Conservation (phyloP, 768 basidiomycete genomes). For the Lactarius hengduanensis region DNA sequence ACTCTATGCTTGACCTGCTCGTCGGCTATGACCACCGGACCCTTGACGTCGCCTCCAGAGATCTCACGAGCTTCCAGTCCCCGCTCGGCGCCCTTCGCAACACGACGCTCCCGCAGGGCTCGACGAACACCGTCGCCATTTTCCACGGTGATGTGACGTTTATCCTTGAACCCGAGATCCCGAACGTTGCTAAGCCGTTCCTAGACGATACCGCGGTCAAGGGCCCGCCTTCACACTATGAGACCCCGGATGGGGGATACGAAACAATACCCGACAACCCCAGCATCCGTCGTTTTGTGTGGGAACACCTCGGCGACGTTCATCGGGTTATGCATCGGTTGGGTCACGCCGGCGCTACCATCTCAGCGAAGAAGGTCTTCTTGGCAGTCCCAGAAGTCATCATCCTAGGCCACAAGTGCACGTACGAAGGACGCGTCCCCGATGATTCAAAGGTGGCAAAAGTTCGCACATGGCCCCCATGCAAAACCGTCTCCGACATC, state of each 20-base stretch:
- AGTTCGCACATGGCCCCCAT: conserved; percentile 31
- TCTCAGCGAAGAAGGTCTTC: background rate
- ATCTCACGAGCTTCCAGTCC: conserved; percentile 5
- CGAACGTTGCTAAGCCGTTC: too few species aligned
- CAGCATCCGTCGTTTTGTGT: background rate
- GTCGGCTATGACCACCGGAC: background rate
- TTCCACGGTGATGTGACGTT: background rate
- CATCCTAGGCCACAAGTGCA: conserved; percentile 39
- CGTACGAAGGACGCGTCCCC: conserved; percentile 35
- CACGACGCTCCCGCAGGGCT: background rate
- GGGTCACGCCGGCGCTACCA: background rate
- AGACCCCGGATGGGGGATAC: background rate
- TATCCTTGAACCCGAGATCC: conserved; percentile 5
- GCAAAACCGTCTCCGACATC: conserved; percentile 29
- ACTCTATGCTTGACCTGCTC: background rate
- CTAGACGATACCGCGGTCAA: too few species aligned
- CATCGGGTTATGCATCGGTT: background rate
- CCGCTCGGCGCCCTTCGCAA: background rate
- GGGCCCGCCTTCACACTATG: too few species aligned
- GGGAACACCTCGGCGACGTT: background rate
- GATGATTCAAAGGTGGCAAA: conserved; percentile 34
- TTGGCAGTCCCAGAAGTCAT: conserved; percentile 33
- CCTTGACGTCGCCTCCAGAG: background rate
- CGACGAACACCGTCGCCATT: background rate
- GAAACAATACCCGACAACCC: background rate